Evolutionary conservation across 345 rosid species (phyloP).

Genomic region (Melaleuca alternifolia): DNA sequence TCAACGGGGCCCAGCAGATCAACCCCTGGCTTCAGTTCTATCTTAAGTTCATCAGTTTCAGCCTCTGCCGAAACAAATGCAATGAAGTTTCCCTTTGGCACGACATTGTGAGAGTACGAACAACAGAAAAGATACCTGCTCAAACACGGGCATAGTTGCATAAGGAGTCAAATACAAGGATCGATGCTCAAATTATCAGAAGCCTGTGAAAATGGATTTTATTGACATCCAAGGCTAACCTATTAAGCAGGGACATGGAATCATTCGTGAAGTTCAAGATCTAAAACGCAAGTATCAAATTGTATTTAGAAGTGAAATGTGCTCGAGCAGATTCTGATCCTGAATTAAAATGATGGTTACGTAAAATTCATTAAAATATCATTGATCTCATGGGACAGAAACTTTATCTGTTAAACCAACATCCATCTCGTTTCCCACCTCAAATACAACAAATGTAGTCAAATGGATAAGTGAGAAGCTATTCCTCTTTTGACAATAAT

Average conservation of each 20-base stretch:
- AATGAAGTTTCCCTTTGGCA: conserved; percentile 87
- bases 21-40: conserved; percentile 74
- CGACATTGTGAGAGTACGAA: conserved; percentile 89
- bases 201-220: background rate
- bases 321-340: background rate
- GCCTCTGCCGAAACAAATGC: conserved; percentile 94
- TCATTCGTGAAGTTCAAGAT: background rate
- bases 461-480: background rate
- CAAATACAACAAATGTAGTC: background rate
- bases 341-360: background rate
- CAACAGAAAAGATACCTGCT: conserved; percentile 94
- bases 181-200: background rate
- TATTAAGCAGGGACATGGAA: background rate
- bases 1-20: conserved; percentile 80
- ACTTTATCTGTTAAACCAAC: background rate
- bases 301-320: background rate
- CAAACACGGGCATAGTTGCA: background rate
- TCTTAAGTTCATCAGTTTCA: conserved; percentile 70
- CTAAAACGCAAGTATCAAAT: background rate
- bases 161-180: background rate
- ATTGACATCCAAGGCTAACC: background rate
- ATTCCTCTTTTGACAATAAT: background rate
- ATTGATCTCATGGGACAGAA: background rate
- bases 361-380: background rate
- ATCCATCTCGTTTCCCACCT: background rate